Base-by-base conservation (phyloP, 257 asterid species). In the Primulina tabacum region DNA sequence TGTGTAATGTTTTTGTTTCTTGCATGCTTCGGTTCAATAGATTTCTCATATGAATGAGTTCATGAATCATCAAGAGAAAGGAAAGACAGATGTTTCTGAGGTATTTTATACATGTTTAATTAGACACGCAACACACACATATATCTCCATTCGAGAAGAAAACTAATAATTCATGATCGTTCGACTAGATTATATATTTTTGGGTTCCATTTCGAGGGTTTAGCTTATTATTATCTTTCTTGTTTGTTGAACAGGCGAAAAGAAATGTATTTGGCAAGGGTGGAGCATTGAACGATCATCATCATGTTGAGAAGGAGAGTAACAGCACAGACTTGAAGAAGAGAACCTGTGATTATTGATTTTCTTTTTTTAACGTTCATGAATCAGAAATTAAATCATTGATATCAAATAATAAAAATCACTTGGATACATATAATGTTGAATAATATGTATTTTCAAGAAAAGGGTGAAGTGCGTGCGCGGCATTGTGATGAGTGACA, bases 41-140 rank as follows among this genome's bases (percentile, higher is more conserved):
- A 81, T 80, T 9, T 81, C 86, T 57, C 72, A 80, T 57, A 77
- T 84, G 76, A 80, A 82, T 28, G 78, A 79, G 72, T 79, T 86
- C 35, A 62, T 65, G 68, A 74, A 68, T 40, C 82, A 75, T 64
- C 79, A 71, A 70, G 85, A 77, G 2, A 24, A 24, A 24, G 26
- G 26, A 24, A 24, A 74, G 59, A 33, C 68, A 70, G 78, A 76
- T 69, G 70, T 68, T 66, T 21, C 78, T 2, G 83, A 85, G 88
- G 90, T 83, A 71, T 61, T 32, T 32, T 32, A 32, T 34, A 33
- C 1, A 34, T 34, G 38, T 34, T 34, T 32, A 32, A 32, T 32
- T 32, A 32, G 34, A 32, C 34, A 32, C 30, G 2, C 2, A 28
- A 28, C 30, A 33, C 35, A 33, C 8, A 33, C 1, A 5, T 33